These are phyloP conservation scores for Jackrogersella minutella DNA, from an alignment of 495 filamentous ascomycete species.

Conservation along the genomic window DNA sequence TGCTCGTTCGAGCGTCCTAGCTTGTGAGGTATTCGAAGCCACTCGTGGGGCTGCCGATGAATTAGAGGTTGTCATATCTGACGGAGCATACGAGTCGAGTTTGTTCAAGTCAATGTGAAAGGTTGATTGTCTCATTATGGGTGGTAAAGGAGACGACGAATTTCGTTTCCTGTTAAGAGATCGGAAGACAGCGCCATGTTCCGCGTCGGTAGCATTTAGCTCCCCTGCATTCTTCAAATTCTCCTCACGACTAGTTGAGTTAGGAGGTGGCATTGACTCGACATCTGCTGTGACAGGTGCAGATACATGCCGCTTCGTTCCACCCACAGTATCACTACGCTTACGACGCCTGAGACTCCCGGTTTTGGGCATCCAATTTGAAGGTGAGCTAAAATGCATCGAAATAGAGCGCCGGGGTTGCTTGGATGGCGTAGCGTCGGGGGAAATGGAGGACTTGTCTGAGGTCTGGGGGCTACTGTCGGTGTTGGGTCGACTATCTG, in stretches of 20 bases:
- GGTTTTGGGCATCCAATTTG: constrained; percentile 58
- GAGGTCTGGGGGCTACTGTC: constrained; percentile 34
- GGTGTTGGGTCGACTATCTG: constrained; percentile 22
- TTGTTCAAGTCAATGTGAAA: constrained; percentile 64
- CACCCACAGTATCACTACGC: constrained; percentile 50
- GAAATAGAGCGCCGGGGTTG: constrained; percentile 59
- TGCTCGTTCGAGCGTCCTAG: constrained; percentile 71
- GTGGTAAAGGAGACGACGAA: constrained; percentile 64
- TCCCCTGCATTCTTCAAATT: constrained; percentile 29
- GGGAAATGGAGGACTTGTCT: constrained; percentile 32
- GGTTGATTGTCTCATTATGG: constrained; percentile 63
- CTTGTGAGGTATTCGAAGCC: constrained; percentile 45
- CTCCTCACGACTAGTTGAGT: constrained; percentile 10
- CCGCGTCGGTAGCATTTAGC: constrained; percentile 28
- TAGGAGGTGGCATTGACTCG: background rate
- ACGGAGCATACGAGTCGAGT: constrained; percentile 47
- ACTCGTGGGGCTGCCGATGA: constrained; percentile 43
- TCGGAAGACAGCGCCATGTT: constrained; percentile 38
- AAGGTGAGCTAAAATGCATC: constrained; percentile 61
- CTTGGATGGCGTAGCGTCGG: constrained; percentile 49
- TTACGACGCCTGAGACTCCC: constrained; percentile 59
- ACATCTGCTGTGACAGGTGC: constrained; percentile 46
- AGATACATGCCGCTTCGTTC: constrained; percentile 55
- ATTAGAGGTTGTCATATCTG: constrained; percentile 24
- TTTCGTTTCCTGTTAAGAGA: constrained; percentile 54